A percentile compares a stretch with the other conserved stretches of the same genome.
Conservation (phyloP, 176 grass and related monocot species). For the Aegilops sharonensis region DNA sequence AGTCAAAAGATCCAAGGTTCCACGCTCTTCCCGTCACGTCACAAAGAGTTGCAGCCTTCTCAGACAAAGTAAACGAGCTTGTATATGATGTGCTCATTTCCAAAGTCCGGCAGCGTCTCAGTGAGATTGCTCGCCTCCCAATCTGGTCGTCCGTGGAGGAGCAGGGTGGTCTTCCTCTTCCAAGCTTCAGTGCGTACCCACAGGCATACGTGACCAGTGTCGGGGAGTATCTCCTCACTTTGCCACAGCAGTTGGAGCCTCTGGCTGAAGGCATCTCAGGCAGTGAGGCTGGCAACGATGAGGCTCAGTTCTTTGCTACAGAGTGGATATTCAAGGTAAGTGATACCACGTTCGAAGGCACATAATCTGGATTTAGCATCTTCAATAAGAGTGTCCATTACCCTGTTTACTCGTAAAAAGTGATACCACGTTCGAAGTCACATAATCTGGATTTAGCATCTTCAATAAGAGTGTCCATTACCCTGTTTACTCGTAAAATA, state of each 20-base stretch:
- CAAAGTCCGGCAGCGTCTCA: conserved; percentile 75
- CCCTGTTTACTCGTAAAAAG: background rate
- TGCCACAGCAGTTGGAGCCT: conserved; percentile 94
- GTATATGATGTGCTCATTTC: conserved; percentile 95
- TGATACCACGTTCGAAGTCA: background rate
- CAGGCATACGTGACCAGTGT: conserved; percentile 89
- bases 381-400: background rate
- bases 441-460: background rate
- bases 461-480: background rate
- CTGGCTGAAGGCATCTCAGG: conserved; percentile 81
- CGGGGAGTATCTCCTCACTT: conserved; percentile 96
- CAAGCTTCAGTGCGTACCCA: conserved; percentile 96
- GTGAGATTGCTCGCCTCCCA: conserved; percentile 72
- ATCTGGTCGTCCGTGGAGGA: conserved; percentile 92
- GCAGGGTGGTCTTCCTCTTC: conserved; percentile 80
- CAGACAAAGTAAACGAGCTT: conserved; percentile 93
- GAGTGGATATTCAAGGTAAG: conserved; percentile 99
- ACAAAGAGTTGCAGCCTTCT: conserved; percentile 83
- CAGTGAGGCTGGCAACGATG: conserved; percentile 67
- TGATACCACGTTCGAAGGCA: background rate
- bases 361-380: background rate
- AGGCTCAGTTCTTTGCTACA: conserved; percentile 93
- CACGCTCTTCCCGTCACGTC: conserved; percentile 86
- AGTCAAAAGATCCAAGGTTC: conserved; percentile 96
- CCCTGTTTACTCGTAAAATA: background rate